phyloP scores from a whole-genome alignment of 2,329 filamentous ascomycete species.

The Aspergillus transmontanensis region DNA sequence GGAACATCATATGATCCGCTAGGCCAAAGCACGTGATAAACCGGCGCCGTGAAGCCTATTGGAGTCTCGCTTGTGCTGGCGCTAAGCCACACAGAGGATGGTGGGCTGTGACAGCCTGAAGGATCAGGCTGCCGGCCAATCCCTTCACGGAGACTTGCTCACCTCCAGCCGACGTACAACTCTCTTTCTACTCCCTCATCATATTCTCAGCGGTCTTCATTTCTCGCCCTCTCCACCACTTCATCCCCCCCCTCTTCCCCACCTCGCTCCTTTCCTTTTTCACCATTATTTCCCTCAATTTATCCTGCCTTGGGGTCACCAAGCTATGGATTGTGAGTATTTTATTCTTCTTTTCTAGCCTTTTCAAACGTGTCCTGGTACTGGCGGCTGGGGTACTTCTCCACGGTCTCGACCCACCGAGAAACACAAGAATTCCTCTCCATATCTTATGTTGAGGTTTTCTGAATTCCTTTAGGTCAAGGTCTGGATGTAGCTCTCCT shows the following conservation, averaged over 20 bases:
- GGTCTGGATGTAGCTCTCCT: slow-evolving; percentile 19
- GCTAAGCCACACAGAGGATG: slow-evolving; percentile 15
- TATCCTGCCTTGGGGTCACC: slow-evolving; percentile 49
- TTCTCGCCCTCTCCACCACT: slow-evolving; percentile 38
- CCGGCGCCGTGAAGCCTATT: slow-evolving; percentile 20
- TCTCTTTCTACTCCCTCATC: slow-evolving; percentile 40
- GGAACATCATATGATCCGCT: slow-evolving; percentile 16
- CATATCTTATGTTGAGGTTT: slow-evolving; percentile 20
- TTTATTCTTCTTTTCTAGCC: slow-evolving; percentile 35
- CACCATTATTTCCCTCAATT: slow-evolving; percentile 36
- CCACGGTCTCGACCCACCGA: slow-evolving; percentile 44
- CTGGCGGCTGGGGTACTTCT: slow-evolving; percentile 42
- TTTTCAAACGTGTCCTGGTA: slow-evolving; percentile 32
- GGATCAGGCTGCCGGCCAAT: slow-evolving; percentile 29
- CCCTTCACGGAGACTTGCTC: slow-evolving; percentile 32
- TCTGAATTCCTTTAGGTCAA: slow-evolving; percentile 17
- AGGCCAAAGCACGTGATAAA: slow-evolving; percentile 19
- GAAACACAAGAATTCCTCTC: slow-evolving; percentile 29
- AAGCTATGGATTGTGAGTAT: slow-evolving; percentile 63
- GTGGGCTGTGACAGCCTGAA: slow-evolving; percentile 27
- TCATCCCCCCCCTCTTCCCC: slow-evolving; percentile 23
- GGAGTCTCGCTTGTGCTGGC: slow-evolving; percentile 25
- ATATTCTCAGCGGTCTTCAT: slow-evolving; percentile 31
- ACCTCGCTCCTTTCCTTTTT: slow-evolving; percentile 26
- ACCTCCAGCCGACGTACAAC: slow-evolving; percentile 31